Conservation (phyloP, 2,329 filamentous ascomycete genomes). For the Colletotrichum spaethianum region DNA sequence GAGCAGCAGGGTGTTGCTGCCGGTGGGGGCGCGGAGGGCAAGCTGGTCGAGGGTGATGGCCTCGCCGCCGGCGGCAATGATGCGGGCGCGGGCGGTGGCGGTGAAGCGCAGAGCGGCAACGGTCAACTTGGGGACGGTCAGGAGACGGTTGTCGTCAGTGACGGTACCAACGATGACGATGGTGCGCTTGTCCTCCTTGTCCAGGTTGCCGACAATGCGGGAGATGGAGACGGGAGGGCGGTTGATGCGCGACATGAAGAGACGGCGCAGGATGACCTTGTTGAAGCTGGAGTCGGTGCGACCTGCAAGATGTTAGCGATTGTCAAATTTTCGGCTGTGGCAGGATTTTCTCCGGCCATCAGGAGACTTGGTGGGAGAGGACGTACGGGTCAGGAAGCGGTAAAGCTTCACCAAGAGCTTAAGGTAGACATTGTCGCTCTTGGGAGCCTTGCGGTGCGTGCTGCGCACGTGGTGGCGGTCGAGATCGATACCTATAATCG, state of each 20-base stretch:
- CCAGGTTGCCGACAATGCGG: conserved; percentile 82
- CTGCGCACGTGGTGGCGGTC: conserved; percentile 77
- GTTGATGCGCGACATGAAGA: conserved; percentile 99
- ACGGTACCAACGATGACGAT: conserved; percentile 95
- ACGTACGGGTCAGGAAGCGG: conserved; percentile 95
- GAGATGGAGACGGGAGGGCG: conserved; percentile 95
- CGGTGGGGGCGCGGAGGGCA: conserved; percentile 93
- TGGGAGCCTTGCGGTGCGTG: conserved; percentile 92
- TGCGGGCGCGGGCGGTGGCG: conserved; percentile 93
- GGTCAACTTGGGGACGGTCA: conserved; percentile 91
- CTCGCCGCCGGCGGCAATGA: conserved; percentile 94
- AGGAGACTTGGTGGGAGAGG: no score
- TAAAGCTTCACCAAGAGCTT: conserved; percentile 99
- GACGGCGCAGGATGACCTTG: conserved; percentile 96
- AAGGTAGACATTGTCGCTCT: conserved; percentile 98
- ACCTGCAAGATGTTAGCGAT: conserved; percentile 65
- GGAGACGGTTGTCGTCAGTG: conserved; percentile 96
- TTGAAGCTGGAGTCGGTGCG: conserved; percentile 99
- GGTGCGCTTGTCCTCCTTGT: conserved; percentile 83
- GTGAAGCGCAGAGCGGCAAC: conserved; percentile 98
- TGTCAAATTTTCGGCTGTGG: not conserved
- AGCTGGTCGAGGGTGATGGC: conserved; percentile 97
- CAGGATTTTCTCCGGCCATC: not conserved
- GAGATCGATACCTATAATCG: conserved; percentile 78
- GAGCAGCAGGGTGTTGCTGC: conserved; percentile 96